A percentile compares a stretch with the other conserved stretches of the same genome.
phyloP scores from a whole-genome alignment of 805 yeast species.

The Spathaspora gorwiae region DNA sequence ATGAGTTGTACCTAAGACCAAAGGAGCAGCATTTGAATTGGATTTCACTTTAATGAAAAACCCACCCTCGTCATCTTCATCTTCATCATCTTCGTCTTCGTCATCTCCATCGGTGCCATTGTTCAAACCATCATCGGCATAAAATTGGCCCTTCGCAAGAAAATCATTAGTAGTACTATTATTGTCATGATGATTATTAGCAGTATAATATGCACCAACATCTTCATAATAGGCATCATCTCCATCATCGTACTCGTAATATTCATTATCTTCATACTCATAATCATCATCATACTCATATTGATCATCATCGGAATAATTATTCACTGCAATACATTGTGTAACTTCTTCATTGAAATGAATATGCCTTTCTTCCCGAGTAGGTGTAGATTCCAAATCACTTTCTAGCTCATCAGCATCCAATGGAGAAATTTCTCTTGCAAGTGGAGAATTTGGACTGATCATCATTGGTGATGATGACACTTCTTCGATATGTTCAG shows the following conservation, averaged over 20 bases:
- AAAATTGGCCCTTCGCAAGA: not conserved
- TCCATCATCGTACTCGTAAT: constrained; percentile 26
- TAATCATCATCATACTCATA: constrained; percentile 18
- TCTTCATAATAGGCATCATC: constrained; percentile 13
- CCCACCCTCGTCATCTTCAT: constrained; percentile 63
- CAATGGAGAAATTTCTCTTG: not conserved
- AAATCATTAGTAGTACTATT: constrained; percentile 4
- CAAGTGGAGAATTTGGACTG: not conserved
- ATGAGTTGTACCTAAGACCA: constrained; percentile 8
- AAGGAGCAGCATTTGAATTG: constrained; percentile 26
- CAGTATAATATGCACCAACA: constrained; percentile 9
- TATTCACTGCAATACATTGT: constrained; percentile 80
- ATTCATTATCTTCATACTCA: constrained; percentile 16
- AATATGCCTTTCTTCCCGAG: constrained; percentile 50
- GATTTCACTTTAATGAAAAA: constrained; percentile 56
- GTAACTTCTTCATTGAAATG: constrained; percentile 93
- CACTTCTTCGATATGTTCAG: not conserved
- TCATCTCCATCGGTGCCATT: constrained; percentile 1
- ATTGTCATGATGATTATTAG: constrained; percentile 8
- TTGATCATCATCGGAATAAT: constrained; percentile 35
- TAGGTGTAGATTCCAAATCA: not conserved
- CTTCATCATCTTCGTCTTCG: constrained; percentile 37
- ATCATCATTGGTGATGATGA: not conserved
- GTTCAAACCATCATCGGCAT: constrained; percentile 2
- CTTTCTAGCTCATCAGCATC: not conserved